Conservation (phyloP, 2,329 filamentous ascomycete species). For the Aspergillus sp. region DNA sequence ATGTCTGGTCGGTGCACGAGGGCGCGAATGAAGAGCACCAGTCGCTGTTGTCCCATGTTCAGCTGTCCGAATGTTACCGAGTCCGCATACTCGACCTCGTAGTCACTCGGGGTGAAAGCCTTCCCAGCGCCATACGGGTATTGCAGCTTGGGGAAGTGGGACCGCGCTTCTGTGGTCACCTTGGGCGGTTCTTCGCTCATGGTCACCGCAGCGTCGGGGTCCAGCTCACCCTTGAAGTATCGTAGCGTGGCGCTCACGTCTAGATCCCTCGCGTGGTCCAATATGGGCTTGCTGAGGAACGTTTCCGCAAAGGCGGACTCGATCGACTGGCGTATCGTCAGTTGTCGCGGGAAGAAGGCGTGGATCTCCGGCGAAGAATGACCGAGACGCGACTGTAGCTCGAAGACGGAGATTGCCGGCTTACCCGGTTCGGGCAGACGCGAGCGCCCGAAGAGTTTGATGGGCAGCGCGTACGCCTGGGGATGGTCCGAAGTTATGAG, state of each 20-base stretch:
- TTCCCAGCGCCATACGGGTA: background rate
- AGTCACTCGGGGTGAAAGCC: constrained; percentile 17
- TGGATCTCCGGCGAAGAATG: constrained; percentile 95
- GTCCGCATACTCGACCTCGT: constrained; percentile 65
- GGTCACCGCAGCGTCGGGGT: constrained; percentile 47
- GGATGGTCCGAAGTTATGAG: constrained; percentile 95
- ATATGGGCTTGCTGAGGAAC: constrained; percentile 67
- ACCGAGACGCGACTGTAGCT: constrained; percentile 84
- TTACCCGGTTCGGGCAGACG: constrained; percentile 72
- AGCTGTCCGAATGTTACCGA: constrained; percentile 71
- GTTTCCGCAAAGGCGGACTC: constrained; percentile 91
- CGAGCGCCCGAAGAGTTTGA: constrained; percentile 79
- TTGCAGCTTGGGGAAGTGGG: constrained; percentile 21
- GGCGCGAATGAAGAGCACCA: constrained; percentile 80
- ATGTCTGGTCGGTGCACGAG: constrained; percentile 78
- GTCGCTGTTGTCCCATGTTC: constrained; percentile 60
- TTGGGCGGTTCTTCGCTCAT: constrained; percentile 13
- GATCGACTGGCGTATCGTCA: constrained; percentile 71
- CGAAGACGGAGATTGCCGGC: constrained; percentile 83
- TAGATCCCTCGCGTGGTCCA: constrained; percentile 57
- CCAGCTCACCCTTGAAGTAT: constrained; percentile 79
- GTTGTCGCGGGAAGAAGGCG: constrained; percentile 78
- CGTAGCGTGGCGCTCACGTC: constrained; percentile 68
- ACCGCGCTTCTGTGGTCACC: background rate
- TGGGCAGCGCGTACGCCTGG: constrained; percentile 84